Evolutionary conservation across 345 rosid species (phyloP).

Genomic region (Jatropha curcas): DNA sequence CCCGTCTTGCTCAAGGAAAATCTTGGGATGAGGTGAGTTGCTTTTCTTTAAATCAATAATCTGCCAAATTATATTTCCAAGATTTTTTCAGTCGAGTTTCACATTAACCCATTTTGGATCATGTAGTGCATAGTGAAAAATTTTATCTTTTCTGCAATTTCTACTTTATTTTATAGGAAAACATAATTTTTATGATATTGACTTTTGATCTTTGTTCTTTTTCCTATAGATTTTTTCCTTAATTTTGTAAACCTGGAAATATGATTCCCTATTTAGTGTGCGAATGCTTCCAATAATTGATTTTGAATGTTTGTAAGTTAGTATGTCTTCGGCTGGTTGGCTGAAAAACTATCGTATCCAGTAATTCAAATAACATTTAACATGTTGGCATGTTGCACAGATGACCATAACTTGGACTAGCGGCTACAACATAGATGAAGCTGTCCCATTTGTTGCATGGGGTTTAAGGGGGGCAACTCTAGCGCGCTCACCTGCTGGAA

Average conservation of each 20-base stretch:
- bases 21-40: conserved; percentile 84
- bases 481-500: conserved; percentile 73
- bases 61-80: neutral
- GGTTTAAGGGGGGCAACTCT: conserved; percentile 45
- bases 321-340: neutral
- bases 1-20: conserved; percentile 91
- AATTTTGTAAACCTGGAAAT: conserved; percentile 7
- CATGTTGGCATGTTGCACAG: conserved; percentile 39
- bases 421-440: conserved; percentile 76
- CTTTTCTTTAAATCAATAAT: neutral
- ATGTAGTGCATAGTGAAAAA: neutral
- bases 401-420: conserved; percentile 98
- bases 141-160: neutral
- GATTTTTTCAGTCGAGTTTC: too few relatives aligned
- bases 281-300: conserved; percentile 11
- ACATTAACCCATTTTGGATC: neutral
- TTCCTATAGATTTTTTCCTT: neutral
- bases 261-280: neutral
- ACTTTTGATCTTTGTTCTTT: neutral
- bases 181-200: conserved; percentile 1
- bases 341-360: neutral
- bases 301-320: neutral
- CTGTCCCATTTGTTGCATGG: conserved; percentile 80
- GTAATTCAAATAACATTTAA: conserved; percentile 6
- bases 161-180: conserved; percentile 1